Percentiles rank a stretch among this genome's conserved stretches.
Conservation (phyloP, 108 stramenopile genomes). For the Discostella stelligeroides region DNA sequence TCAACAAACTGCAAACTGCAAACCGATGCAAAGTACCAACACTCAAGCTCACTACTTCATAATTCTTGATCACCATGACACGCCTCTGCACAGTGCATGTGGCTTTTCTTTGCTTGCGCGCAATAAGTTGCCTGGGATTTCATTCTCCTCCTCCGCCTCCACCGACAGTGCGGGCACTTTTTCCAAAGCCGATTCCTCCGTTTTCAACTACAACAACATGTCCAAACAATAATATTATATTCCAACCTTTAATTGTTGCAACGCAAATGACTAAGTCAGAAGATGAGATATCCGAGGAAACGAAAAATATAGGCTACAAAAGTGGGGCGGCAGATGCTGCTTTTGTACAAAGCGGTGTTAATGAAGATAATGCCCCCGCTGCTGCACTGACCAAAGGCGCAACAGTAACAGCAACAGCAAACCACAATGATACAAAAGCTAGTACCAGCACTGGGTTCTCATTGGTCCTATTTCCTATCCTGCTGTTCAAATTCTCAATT, state of each 20-base stretch:
- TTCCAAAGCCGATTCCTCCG: too few species aligned
- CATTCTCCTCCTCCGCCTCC: too few species aligned
- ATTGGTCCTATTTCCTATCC: slow-evolving; percentile 15
- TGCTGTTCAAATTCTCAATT: slow-evolving; percentile 64
- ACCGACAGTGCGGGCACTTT: too few species aligned
- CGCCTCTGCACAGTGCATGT: too few species aligned
- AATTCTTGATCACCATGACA: too few species aligned
- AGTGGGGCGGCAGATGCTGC: neutral
- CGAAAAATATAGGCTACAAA: neutral
- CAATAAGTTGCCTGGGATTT: too few species aligned
- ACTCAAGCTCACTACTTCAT: too few species aligned
- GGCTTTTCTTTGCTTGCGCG: too few species aligned
- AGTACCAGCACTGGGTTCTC: neutral
- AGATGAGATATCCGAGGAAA: neutral
- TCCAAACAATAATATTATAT: neutral
- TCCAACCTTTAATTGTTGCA: neutral
- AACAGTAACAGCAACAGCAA: neutral
- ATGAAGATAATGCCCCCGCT: neutral
- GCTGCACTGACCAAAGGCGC: neutral
- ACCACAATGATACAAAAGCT: too few species aligned
- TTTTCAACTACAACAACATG: too few species aligned
- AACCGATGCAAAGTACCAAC: too few species aligned
- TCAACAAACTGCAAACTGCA: too few species aligned
- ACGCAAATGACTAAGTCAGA: neutral
- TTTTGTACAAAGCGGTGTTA: neutral